Evolutionary conservation across 139 green algal genomes (phyloP).

Genomic region (Dunaliella primolecta): DNA sequence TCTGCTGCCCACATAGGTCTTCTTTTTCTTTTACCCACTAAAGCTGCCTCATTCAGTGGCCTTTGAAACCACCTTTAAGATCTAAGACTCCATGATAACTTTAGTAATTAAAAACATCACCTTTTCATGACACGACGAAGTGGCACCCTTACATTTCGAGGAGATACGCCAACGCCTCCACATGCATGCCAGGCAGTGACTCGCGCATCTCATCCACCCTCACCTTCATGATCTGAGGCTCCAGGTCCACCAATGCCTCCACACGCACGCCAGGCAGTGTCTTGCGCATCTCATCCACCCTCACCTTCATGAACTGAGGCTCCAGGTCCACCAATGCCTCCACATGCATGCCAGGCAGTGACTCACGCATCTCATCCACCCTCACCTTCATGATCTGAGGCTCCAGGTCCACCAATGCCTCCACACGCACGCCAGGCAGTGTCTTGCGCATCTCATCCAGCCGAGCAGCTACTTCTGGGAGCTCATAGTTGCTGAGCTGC

Average conservation of each 20-base stretch:
- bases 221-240: too few species aligned
- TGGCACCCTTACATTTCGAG: too few species aligned
- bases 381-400: background rate
- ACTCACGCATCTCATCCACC: background rate
- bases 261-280: conserved; percentile 1
- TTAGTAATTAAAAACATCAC: too few species aligned
- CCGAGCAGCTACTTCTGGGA: background rate
- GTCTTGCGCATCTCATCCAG: background rate
- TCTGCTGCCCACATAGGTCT: too few species aligned
- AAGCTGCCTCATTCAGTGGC: too few species aligned
- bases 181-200: background rate
- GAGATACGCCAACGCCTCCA: conserved; percentile 1
- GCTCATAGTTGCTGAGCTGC: background rate
- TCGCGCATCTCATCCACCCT: too few species aligned
- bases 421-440: conserved; percentile 9
- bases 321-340: conserved; percentile 8
- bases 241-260: conserved; percentile 1
- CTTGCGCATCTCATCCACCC: too few species aligned
- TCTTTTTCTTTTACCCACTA: too few species aligned
- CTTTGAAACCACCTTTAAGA: too few species aligned
- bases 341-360: conserved; percentile 3
- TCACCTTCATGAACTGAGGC: too few species aligned
- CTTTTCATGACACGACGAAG: too few species aligned
- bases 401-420: conserved; percentile 5
- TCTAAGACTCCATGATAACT: too few species aligned